Conservation (phyloP, 768 basidiomycete genomes). For the Sporobolomyces phaffii region DNA sequence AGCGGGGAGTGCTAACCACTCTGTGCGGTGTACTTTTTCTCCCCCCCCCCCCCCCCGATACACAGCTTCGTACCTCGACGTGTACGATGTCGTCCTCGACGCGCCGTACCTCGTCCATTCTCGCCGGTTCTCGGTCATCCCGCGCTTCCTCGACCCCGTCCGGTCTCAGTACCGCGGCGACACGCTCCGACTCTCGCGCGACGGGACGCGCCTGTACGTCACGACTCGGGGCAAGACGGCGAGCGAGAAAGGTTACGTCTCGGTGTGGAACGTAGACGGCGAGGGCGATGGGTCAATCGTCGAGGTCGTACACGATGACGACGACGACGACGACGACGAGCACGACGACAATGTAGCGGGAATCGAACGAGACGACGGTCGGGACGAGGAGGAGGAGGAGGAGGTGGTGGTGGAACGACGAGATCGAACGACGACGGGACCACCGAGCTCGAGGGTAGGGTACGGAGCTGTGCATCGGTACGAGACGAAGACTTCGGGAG, state of each 20-base stretch:
- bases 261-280: constrained; percentile 35
- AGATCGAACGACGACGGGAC: no score
- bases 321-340: no score
- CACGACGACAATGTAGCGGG: no score
- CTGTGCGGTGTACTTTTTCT: no score
- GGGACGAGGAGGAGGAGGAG: constrained; percentile 1
- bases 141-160: constrained; percentile 21
- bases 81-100: constrained; percentile 32
- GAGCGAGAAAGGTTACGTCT: constrained; percentile 35
- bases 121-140: constrained; percentile 40
- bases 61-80: constrained; percentile 42
- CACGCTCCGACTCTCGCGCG: constrained; percentile 41
- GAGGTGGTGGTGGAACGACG: no score
- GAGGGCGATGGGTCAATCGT: constrained; percentile 23
- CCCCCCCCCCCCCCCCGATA: no score
- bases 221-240: constrained; percentile 42
- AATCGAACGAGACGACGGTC: not conserved
- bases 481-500: constrained; percentile 41
- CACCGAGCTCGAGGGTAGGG: constrained; percentile 5
- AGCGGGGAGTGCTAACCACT: no score
- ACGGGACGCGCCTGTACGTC: constrained; percentile 37
- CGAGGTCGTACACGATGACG: not conserved
- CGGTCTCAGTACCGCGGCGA: constrained; percentile 42
- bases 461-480: constrained; percentile 22
- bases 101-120: constrained; percentile 32